A percentile compares a stretch with the other conserved stretches of the same genome.
Evolutionary conservation across 2,329 filamentous ascomycete species (phyloP).

Genomic region (Remersonia thermophila): DNA sequence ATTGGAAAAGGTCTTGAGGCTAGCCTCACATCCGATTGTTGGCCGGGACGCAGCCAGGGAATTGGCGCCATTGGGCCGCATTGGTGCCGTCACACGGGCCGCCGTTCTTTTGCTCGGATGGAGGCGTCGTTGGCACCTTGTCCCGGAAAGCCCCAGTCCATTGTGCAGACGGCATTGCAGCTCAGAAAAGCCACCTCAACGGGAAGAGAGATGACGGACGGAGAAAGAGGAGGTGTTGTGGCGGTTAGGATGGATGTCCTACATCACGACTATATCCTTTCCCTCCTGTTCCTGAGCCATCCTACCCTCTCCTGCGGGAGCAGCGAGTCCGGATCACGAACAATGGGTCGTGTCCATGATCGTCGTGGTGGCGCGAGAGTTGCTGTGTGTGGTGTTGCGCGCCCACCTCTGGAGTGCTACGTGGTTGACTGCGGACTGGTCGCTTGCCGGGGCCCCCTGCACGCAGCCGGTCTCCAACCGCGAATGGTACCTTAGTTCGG

Average conservation of each 20-base stretch:
- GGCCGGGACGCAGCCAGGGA: no score
- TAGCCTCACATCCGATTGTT: no score
- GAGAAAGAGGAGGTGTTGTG: background rate
- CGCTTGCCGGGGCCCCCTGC: constrained; percentile 18
- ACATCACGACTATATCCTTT: constrained; percentile 1
- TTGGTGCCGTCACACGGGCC: no score
- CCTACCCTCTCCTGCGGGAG: background rate
- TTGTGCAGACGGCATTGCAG: no score
- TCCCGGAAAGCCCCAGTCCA: no score
- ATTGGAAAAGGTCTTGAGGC: no score
- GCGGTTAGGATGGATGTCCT: background rate
- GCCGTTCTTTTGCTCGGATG: no score
- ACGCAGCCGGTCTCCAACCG: constrained; percentile 11
- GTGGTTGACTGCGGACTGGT: constrained; percentile 27
- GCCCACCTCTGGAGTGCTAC: constrained; percentile 19
- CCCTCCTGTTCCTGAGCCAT: background rate
- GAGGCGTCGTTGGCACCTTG: no score
- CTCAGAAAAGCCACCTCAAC: no score
- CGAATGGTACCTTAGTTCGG: constrained; percentile 4
- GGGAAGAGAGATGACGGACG: background rate
- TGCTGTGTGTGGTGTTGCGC: constrained; percentile 7
- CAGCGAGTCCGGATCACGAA: constrained; percentile 1
- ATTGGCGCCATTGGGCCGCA: no score
- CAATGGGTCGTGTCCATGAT: no score
- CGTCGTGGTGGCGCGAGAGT: constrained; percentile 9